These are phyloP conservation scores for Pythium coloratum DNA, from an alignment of 352 stramenopile genomes.

Conservation along the genomic window DNA sequence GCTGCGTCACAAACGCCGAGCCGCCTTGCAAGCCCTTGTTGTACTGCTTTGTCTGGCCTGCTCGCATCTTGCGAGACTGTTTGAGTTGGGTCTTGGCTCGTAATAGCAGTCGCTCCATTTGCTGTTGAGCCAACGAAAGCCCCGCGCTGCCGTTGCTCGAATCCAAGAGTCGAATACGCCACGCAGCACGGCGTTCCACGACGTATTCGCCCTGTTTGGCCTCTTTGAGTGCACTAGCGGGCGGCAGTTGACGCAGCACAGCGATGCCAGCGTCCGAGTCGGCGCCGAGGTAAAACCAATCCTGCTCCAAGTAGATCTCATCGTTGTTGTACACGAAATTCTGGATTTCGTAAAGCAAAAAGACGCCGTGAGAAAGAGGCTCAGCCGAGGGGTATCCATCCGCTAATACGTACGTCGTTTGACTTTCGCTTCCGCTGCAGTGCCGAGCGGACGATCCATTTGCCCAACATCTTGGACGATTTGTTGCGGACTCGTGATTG, in stretches of 20 bases:
- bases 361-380: not conserved
- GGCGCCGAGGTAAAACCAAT: slow-evolving; percentile 82
- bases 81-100: slow-evolving; percentile 76
- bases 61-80: slow-evolving; percentile 69
- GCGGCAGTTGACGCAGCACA: slow-evolving; percentile 62
- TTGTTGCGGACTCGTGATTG: slow-evolving; percentile 82
- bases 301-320: slow-evolving; percentile 80
- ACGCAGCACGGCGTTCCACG: slow-evolving; percentile 64
- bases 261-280: slow-evolving; percentile 64
- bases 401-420: slow-evolving; percentile 43
- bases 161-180: slow-evolving; percentile 68
- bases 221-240: slow-evolving; percentile 15
- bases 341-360: slow-evolving; percentile 23
- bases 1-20: slow-evolving; percentile 46
- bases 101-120: slow-evolving; percentile 77
- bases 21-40: slow-evolving; percentile 45
- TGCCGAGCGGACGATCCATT: slow-evolving; percentile 77
- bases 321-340: slow-evolving; percentile 85
- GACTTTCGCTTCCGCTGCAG: slow-evolving; percentile 39
- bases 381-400: no score
- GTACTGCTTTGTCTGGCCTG: slow-evolving; percentile 52
- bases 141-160: slow-evolving; percentile 64
- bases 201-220: slow-evolving; percentile 52
- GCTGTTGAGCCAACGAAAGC: slow-evolving; percentile 70
- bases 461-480: slow-evolving; percentile 67